Evolutionary conservation across 2,329 filamentous ascomycete genomes (phyloP).

Genomic region (Trichoderma sp.): DNA sequence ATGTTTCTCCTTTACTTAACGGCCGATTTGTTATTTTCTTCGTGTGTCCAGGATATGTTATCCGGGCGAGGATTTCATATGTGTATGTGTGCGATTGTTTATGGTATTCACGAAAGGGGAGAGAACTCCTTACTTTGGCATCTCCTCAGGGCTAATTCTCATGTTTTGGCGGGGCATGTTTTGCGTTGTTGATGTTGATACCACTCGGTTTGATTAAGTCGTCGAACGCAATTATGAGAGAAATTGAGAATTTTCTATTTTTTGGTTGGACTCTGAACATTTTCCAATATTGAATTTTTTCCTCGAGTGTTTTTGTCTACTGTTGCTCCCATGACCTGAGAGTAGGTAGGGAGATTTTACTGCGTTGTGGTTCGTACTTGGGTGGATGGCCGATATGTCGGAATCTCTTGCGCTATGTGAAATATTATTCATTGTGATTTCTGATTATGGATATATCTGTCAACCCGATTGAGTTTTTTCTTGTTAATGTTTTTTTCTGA

Average conservation of each 20-base stretch:
- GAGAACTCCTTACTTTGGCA: constrained; percentile 20
- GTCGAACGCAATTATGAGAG: constrained; percentile 20
- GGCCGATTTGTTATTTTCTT: constrained; percentile 5
- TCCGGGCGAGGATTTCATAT: constrained; percentile 7
- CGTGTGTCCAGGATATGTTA: constrained; percentile 17
- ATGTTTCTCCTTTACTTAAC: constrained; percentile 10
- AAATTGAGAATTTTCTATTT: constrained; percentile 13
- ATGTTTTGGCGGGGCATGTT: constrained; percentile 18
- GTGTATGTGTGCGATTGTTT: not conserved
- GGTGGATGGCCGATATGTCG: not conserved
- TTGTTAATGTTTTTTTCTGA: too few species aligned
- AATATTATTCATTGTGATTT: not conserved
- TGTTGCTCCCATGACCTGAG: not conserved
- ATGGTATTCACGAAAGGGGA: constrained; percentile 19
- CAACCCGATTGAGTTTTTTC: not conserved
- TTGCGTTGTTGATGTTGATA: constrained; percentile 25
- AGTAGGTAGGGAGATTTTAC: not conserved
- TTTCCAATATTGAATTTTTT: not conserved
- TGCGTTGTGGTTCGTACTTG: not conserved
- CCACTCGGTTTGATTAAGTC: constrained; percentile 26
- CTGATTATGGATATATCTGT: not conserved
- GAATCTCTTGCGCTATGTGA: not conserved
- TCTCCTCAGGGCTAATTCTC: constrained; percentile 13
- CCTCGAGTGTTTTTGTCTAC: not conserved
- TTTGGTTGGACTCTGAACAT: not conserved